phyloP scores from a whole-genome alignment of 345 rosid species.

The Eutrema japonicum region DNA sequence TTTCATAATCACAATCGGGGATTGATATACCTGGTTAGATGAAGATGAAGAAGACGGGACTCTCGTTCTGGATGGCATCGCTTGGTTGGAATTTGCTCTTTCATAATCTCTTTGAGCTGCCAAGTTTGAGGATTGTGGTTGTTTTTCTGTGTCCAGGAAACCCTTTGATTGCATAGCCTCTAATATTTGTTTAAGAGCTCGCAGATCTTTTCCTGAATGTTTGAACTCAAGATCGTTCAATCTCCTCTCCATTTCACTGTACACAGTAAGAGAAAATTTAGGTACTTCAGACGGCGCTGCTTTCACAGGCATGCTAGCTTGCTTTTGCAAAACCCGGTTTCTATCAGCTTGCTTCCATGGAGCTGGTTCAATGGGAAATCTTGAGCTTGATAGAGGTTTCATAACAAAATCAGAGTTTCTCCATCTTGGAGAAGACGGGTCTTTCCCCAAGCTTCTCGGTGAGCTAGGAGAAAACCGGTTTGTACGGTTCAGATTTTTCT shows the following conservation, averaged over 20 bases:
- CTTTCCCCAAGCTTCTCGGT: conserved; percentile 58
- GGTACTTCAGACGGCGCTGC: conserved; percentile 42
- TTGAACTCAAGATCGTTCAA: conserved; percentile 79
- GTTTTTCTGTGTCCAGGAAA: conserved; percentile 62
- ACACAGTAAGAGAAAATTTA: conserved; percentile 61
- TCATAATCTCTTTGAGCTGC: conserved; percentile 50
- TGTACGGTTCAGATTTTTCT: conserved; percentile 52
- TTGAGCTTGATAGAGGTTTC: conserved; percentile 71
- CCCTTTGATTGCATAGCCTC: conserved; percentile 86
- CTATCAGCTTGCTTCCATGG: conserved; percentile 85
- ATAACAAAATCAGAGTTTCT: conserved; percentile 68
- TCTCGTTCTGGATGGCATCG: conserved; percentile 43
- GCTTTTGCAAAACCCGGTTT: conserved; percentile 55
- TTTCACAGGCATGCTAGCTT: conserved; percentile 45
- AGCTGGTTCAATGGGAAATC: conserved; percentile 85
- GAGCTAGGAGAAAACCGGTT: conserved; percentile 55
- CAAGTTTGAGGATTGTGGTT: conserved; percentile 60
- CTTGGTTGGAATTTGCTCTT: conserved; percentile 48
- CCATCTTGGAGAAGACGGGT: conserved; percentile 75
- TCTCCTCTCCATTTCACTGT: conserved; percentile 75
- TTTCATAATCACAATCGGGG: conserved; percentile 97
- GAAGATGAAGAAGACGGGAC: conserved; percentile 50
- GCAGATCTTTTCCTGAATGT: conserved; percentile 79
- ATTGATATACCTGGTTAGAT: conserved; percentile 55
- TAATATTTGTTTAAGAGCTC: conserved; percentile 85